Conservation (phyloP, 805 yeast species). For the Saturnispora ahearnii region DNA sequence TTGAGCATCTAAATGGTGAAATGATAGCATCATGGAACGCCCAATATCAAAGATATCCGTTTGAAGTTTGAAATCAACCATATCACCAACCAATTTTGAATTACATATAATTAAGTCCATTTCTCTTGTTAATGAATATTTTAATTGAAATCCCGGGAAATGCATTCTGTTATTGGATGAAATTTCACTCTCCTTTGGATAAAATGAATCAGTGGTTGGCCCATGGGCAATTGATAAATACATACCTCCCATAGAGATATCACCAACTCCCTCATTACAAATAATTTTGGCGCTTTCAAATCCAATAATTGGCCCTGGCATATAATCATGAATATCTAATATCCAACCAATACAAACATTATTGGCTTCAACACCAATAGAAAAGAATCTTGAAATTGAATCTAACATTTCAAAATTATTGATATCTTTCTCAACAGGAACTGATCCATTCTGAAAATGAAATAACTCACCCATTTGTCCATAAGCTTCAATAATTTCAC, state of each 20-base stretch:
- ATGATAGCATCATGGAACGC: conserved; percentile 44
- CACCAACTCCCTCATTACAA: conserved; percentile 53
- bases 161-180: conserved; percentile 51
- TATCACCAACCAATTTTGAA: conserved; percentile 55
- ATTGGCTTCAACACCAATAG: conserved; percentile 52
- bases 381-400: conserved; percentile 30
- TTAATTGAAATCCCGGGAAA: conserved; percentile 58
- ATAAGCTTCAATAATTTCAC: conserved; percentile 18
- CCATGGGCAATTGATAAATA: conserved; percentile 69
- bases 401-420: conserved; percentile 12
- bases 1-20: conserved; percentile 26
- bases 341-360: conserved; percentile 75
- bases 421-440: neutral
- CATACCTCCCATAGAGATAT: conserved; percentile 58
- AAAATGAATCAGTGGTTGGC: conserved; percentile 37
- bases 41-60: conserved; percentile 46
- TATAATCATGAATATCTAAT: conserved; percentile 33
- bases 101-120: conserved; percentile 26
- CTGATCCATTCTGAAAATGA: neutral
- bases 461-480: conserved; percentile 6
- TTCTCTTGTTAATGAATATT: conserved; percentile 29
- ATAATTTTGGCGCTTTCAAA: conserved; percentile 65
- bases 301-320: conserved; percentile 72
- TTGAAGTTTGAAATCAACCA: conserved; percentile 54
- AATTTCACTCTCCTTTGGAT: conserved; percentile 36